phyloP scores from a whole-genome alignment of 2,329 filamentous ascomycete species.

The Ophiosphaerella korrae region DNA sequence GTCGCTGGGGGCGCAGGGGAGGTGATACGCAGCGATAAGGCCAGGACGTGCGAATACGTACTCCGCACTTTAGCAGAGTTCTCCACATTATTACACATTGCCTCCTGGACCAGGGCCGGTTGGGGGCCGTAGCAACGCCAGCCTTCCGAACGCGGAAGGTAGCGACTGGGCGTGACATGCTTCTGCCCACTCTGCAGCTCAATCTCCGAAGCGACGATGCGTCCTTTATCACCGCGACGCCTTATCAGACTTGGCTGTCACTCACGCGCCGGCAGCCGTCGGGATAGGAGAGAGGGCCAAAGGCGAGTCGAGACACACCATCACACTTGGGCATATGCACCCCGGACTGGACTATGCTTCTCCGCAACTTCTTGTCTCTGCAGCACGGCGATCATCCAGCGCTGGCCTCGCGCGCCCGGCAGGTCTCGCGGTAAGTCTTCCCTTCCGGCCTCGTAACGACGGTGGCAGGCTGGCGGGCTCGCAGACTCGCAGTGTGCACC shows the following conservation, averaged over 20 bases:
- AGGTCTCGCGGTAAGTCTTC: slow-evolving; percentile 18
- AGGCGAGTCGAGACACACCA: background rate
- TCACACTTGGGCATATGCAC: slow-evolving; percentile 22
- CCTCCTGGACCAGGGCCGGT: slow-evolving; percentile 2
- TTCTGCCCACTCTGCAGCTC: background rate
- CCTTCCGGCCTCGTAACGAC: slow-evolving; percentile 7
- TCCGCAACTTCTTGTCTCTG: slow-evolving; percentile 23
- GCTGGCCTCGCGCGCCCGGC: slow-evolving; percentile 19
- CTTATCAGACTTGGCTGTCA: slow-evolving; percentile 2
- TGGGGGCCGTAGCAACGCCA: slow-evolving; percentile 1
- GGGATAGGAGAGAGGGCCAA: background rate
- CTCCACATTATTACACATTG: slow-evolving; percentile 13
- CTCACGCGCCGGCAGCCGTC: slow-evolving; percentile 9
- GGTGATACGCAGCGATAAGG: slow-evolving; percentile 24
- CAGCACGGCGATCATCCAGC: slow-evolving; percentile 18
- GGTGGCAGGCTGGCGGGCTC: background rate
- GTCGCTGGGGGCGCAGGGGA: slow-evolving; percentile 8
- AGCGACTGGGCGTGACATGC: slow-evolving; percentile 3
- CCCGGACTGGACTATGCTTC: slow-evolving; percentile 29
- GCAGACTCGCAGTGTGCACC: background rate
- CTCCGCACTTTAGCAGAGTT: slow-evolving; percentile 13
- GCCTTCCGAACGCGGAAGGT: slow-evolving; percentile 20
- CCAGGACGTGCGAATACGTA: slow-evolving; percentile 2
- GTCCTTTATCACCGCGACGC: no score
- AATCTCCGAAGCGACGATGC: slow-evolving; percentile 17